These are phyloP conservation scores for Castanea crenata DNA, from an alignment of 306 rosid genomes.

Conservation along the genomic window DNA sequence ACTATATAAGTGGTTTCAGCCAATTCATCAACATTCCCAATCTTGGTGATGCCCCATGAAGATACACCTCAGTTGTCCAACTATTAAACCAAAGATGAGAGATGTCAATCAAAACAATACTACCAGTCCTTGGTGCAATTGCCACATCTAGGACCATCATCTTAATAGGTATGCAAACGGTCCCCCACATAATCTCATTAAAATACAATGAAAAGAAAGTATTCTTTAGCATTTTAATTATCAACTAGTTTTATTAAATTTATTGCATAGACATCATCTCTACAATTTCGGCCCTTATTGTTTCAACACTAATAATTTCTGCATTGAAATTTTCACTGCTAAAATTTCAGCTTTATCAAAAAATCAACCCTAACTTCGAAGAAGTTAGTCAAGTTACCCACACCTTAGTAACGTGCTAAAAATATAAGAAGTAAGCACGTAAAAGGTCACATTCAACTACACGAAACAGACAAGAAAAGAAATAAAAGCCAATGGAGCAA, in stretches of 20 bases:
- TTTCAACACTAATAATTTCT: too few relatives aligned
- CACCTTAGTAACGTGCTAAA: background rate
- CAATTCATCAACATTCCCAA: background rate
- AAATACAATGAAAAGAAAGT: too few relatives aligned
- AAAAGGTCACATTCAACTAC: background rate
- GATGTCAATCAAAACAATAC: background rate
- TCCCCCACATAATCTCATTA: too few relatives aligned
- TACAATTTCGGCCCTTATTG: too few relatives aligned
- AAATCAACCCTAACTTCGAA: background rate
- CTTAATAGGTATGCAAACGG: too few relatives aligned
- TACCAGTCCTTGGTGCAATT: background rate
- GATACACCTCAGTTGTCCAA: background rate
- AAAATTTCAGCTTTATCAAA: too few relatives aligned
- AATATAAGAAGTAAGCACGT: background rate
- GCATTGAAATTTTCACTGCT: too few relatives aligned
- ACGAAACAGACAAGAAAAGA: background rate
- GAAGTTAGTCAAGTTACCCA: background rate
- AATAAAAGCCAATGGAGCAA: background rate
- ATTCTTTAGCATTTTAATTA: too few relatives aligned
- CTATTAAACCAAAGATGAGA: too few relatives aligned
- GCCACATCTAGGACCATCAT: background rate
- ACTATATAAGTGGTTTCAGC: background rate
- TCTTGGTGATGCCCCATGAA: background rate
- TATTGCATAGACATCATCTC: too few relatives aligned
- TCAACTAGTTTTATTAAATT: too few relatives aligned